Conservation (phyloP, 805 yeast genomes). For the Metschnikowia cubensis region DNA sequence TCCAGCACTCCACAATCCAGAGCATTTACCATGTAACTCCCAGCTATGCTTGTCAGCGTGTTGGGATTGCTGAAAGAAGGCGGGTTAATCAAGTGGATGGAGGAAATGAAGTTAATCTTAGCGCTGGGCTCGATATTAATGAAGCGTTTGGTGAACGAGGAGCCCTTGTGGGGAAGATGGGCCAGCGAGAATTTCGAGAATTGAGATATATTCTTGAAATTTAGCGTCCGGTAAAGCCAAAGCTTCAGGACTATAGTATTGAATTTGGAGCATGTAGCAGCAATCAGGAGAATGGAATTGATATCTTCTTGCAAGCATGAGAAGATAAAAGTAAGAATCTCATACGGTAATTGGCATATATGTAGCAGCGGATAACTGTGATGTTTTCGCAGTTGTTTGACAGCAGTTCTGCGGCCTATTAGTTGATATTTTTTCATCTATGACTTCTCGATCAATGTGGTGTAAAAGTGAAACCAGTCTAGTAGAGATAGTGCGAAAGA, state of each 20-base stretch:
- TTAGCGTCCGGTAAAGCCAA: slow-evolving; percentile 34
- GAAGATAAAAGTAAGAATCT: slow-evolving; percentile 36
- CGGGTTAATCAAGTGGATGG: slow-evolving; percentile 31
- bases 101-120: slow-evolving; percentile 28
- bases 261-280: slow-evolving; percentile 36
- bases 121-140: slow-evolving; percentile 26
- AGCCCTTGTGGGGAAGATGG: slow-evolving; percentile 25
- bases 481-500: neutral
- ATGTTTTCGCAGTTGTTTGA: slow-evolving; percentile 9
- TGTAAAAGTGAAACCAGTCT: neutral
- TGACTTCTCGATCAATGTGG: neutral
- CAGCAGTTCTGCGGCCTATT: slow-evolving; percentile 34
- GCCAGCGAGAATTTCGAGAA: slow-evolving; percentile 35
- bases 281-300: slow-evolving; percentile 15
- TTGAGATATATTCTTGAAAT: slow-evolving; percentile 21
- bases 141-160: slow-evolving; percentile 21
- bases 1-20: slow-evolving; percentile 14
- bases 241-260: slow-evolving; percentile 32
- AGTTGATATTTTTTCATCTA: slow-evolving; percentile 39
- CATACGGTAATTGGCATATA: slow-evolving; percentile 41
- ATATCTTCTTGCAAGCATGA: slow-evolving; percentile 20
- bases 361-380: slow-evolving; percentile 27
- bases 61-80: slow-evolving; percentile 24
- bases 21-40: slow-evolving; percentile 31
- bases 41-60: slow-evolving; percentile 31